phyloP scores from a whole-genome alignment of 2,329 filamentous ascomycete species.

The Colletotrichum sp. region DNA sequence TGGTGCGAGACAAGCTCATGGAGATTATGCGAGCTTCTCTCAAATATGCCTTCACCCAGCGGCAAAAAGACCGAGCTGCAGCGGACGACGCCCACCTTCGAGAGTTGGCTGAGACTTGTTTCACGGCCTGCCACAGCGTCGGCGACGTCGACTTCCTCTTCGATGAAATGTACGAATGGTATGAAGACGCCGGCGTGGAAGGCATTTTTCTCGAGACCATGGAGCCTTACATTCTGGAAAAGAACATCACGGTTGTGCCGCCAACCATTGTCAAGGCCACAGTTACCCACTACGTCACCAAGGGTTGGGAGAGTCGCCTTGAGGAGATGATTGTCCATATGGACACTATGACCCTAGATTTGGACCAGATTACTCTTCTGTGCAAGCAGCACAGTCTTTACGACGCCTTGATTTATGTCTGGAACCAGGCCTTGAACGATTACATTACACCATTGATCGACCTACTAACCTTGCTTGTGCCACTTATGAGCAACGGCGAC shows the following conservation, averaged over 20 bases:
- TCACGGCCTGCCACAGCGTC: slow-evolving; percentile 81
- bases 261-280: slow-evolving; percentile 86
- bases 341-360: slow-evolving; percentile 87
- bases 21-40: slow-evolving; percentile 94
- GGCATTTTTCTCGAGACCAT: slow-evolving; percentile 86
- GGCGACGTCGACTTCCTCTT: slow-evolving; percentile 84
- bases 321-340: slow-evolving; percentile 96
- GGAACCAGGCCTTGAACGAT: slow-evolving; percentile 89
- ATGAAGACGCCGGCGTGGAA: slow-evolving; percentile 76
- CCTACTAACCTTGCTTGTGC: slow-evolving; percentile 72
- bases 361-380: slow-evolving; percentile 88
- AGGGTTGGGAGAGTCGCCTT: slow-evolving; percentile 76
- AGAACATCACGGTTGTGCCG: slow-evolving; percentile 75
- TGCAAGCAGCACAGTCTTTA: slow-evolving; percentile 94
- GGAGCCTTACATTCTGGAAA: slow-evolving; percentile 86
- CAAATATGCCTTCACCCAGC: slow-evolving; percentile 82
- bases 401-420: slow-evolving; percentile 95
- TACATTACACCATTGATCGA: slow-evolving; percentile 92
- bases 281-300: slow-evolving; percentile 79
- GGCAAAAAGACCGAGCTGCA: slow-evolving; percentile 51
- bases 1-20: slow-evolving; percentile 87
- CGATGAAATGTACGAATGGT: slow-evolving; percentile 88
- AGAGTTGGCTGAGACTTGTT: slow-evolving; percentile 83
- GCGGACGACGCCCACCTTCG: slow-evolving; percentile 67
- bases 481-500: slow-evolving; percentile 61